Base-by-base conservation (phyloP, 805 yeast species). In the Jamesozyma hellenica region DNA sequence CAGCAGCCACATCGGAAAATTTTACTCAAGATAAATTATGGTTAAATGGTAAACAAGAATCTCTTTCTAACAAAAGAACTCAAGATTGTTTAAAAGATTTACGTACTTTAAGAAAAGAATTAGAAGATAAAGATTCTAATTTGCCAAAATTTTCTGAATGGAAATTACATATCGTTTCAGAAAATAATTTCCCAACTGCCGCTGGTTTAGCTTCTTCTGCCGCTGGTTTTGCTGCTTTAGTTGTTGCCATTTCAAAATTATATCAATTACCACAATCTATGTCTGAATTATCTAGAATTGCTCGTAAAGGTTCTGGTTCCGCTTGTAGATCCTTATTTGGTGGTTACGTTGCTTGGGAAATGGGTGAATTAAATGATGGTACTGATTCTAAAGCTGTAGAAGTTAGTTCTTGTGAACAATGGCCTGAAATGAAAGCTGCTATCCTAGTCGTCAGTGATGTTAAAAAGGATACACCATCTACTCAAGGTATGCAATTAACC, bases 291-390 rank as follows among this genome's bases (percentile, higher is more conserved):
- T 84, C 95, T 47, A 82, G 80, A 56, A 82, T 92, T 56, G 98
- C 99, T 12, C 79, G 99, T 65, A 90, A 87, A 65, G 99, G 99
- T 26, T 87, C 96, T 6, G 99, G 98, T 2, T 86, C 96, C 12
- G 98, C 98, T 6, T 92, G 99, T 66, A 75, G 99, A 62, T 92
- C 97, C 8, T 68, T 92, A 46, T 86, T 85, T 63, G 97, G 98
- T 35, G 99, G 99, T 7, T 92, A 78, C 57, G 99, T 92, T 11
- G 97, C 97, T 3, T 92, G 99, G 99, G 96, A 92, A 62, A 87
- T 88, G 96, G 99, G 99, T 42, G 48, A 51, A 3, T 47, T 56
- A 42, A 64, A 47, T 0, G 81, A 87, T 56, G 98, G 98, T n/a
- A 70, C 75, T 34, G 98, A 92, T 65, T 88, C 96, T 12, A 80